Evolutionary conservation across 192 early-diverging fungal genomes (phyloP).

Genomic region (Rhizophlyctis rosea): DNA sequence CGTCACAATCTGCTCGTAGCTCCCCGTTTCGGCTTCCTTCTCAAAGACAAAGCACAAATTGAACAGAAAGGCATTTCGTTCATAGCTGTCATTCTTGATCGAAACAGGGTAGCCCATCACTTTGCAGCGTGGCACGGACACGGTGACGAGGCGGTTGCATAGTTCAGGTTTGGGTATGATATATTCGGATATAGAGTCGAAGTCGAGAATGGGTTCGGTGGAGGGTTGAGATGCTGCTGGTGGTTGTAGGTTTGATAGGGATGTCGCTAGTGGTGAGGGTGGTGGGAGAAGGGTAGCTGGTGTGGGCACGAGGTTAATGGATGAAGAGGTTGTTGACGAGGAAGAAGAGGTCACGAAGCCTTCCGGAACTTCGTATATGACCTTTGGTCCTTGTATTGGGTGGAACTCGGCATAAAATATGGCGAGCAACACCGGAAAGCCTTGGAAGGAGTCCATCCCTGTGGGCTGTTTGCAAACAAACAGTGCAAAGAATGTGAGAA

Average conservation of each 20-base stretch:
- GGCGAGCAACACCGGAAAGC: slow-evolving; percentile 68
- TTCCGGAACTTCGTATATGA: slow-evolving; percentile 74
- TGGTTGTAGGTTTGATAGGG: neutral
- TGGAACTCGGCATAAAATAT: slow-evolving; percentile 85
- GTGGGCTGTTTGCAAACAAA: too few species aligned
- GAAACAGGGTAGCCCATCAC: slow-evolving; percentile 70
- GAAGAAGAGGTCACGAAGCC: slow-evolving; percentile 52
- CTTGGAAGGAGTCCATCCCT: slow-evolving; percentile 35
- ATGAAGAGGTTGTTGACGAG: slow-evolving; percentile 5
- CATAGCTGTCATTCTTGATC: slow-evolving; percentile 67
- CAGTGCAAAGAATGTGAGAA: too few species aligned
- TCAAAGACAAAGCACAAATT: slow-evolving; percentile 96
- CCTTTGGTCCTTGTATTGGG: slow-evolving; percentile 67
- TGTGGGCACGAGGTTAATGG: neutral
- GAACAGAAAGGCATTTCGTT: slow-evolving; percentile 82
- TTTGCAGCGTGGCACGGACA: slow-evolving; percentile 66
- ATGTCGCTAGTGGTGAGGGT: neutral
- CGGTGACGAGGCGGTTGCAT: slow-evolving; percentile 71
- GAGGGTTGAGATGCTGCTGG: slow-evolving; percentile 3
- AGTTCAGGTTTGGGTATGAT: slow-evolving; percentile 81
- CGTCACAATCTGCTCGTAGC: slow-evolving; percentile 84
- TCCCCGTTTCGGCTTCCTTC: slow-evolving; percentile 68
- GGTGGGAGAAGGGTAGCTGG: neutral
- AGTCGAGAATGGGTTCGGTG: slow-evolving; percentile 47
- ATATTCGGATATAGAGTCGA: slow-evolving; percentile 76